Percentiles rank a stretch among this genome's conserved stretches.
Conservation (phyloP, 768 basidiomycete genomes). For the Trametes coccinea region DNA sequence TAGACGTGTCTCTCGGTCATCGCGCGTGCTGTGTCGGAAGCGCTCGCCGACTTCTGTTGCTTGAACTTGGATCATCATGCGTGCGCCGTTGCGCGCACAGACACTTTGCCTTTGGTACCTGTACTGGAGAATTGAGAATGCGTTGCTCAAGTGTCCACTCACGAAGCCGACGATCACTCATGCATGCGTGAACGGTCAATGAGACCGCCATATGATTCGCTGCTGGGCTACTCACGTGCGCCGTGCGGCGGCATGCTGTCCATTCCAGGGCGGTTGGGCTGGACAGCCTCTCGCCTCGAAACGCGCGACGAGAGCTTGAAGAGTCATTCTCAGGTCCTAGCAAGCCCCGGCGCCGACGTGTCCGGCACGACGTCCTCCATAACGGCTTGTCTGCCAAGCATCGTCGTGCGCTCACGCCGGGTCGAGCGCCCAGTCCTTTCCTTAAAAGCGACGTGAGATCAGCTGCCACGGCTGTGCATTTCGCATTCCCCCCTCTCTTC, state of each 20-base stretch:
- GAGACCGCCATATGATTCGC: too few species aligned
- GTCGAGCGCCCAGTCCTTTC: constrained; percentile 1
- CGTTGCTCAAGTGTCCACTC: too few species aligned
- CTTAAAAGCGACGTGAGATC: constrained; percentile 18
- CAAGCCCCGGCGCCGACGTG: constrained; percentile 1
- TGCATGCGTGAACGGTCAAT: background rate
- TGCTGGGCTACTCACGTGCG: background rate
- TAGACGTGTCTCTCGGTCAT: too few species aligned
- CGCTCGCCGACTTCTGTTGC: too few species aligned
- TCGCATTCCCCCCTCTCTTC: constrained; percentile 9
- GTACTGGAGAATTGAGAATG: too few species aligned
- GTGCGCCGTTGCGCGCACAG: too few species aligned
- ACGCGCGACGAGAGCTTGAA: background rate
- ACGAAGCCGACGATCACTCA: background rate
- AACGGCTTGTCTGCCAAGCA: constrained; percentile 9
- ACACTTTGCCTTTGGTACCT: too few species aligned
- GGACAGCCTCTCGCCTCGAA: constrained; percentile 13
- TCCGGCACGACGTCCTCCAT: constrained; percentile 1
- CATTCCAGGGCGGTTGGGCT: constrained; percentile 10
- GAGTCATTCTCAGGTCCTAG: constrained; percentile 8
- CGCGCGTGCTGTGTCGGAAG: too few species aligned
- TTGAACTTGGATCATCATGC: too few species aligned
- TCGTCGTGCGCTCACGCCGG: constrained; percentile 6
- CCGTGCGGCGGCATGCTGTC: constrained; percentile 2
- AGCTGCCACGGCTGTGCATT: constrained; percentile 15